These are phyloP conservation scores for Chalciporus chontae DNA, from an alignment of 768 basidiomycete species.

Conservation along the genomic window DNA sequence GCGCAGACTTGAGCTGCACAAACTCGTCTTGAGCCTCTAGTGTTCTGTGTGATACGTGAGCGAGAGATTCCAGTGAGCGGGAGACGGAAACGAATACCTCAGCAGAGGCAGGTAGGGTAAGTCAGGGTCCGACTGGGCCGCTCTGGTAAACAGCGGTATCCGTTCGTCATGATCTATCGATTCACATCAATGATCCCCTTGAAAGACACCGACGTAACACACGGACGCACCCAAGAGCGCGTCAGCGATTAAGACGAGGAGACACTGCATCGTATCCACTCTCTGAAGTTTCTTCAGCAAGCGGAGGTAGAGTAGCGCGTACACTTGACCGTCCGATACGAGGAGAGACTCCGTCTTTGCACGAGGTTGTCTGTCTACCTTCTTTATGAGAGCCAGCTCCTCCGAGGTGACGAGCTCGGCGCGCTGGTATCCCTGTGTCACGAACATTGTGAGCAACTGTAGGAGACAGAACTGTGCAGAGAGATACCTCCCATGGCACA, in stretches of 20 bases:
- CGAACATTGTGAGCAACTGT: constrained; percentile 8
- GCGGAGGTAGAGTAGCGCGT: constrained; percentile 85
- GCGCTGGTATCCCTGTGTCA: constrained; percentile 84
- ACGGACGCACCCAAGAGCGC: constrained; percentile 65
- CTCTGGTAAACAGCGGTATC: constrained; percentile 66
- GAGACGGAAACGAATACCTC: constrained; percentile 41
- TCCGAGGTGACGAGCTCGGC: constrained; percentile 86
- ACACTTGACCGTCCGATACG: constrained; percentile 76
- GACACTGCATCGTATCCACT: constrained; percentile 83
- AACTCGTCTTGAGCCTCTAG: constrained; percentile 90
- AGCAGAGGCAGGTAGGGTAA: constrained; percentile 79
- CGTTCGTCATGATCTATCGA: constrained; percentile 81
- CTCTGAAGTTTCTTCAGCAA: constrained; percentile 84
- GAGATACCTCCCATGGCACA: constrained; percentile 91
- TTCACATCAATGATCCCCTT: not conserved
- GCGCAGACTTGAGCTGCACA: constrained; percentile 84
- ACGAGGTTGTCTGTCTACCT: constrained; percentile 77
- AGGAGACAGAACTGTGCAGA: too few species aligned
- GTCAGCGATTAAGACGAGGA: constrained; percentile 85
- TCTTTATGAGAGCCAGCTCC: constrained; percentile 85
- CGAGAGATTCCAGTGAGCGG: not conserved
- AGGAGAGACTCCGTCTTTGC: constrained; percentile 73
- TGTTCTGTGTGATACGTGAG: constrained; percentile 44
- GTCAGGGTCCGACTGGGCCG: constrained; percentile 66
- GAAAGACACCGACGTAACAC: not conserved